These are phyloP conservation scores for Rhododendron ferrugineum DNA, from an alignment of 148 eudicot genomes.

Conservation along the genomic window DNA sequence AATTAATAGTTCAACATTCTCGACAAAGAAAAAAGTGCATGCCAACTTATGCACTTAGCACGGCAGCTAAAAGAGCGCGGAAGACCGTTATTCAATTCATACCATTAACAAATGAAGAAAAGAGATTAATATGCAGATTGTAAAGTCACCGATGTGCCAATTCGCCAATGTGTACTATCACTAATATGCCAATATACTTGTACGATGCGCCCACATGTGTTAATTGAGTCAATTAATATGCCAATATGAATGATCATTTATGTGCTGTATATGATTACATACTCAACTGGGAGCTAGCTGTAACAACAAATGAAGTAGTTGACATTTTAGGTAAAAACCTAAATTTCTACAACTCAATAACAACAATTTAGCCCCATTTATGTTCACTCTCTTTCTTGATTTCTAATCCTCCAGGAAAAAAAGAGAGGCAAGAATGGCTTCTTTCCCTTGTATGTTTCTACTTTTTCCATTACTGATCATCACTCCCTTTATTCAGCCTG, in stretches of 20 bases:
- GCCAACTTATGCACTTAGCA: neutral
- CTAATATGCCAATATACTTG: neutral
- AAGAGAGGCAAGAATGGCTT: neutral
- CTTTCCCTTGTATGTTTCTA: neutral
- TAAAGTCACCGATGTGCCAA: neutral
- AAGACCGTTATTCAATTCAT: neutral
- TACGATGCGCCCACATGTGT: neutral
- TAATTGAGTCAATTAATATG: neutral
- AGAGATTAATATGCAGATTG: neutral
- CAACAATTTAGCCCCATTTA: neutral
- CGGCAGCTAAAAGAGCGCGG: neutral
- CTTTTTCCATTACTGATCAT: neutral
- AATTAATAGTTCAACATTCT: neutral
- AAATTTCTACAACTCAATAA: neutral
- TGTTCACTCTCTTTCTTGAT: neutral
- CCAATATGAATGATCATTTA: neutral
- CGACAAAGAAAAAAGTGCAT: neutral
- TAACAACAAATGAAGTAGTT: neutral
- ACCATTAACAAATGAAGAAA: neutral
- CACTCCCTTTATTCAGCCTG: neutral
- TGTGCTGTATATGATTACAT: neutral
- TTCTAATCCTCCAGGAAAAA: neutral
- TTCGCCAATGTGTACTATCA: neutral
- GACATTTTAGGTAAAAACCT: neutral
- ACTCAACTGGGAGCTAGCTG: neutral